A percentile compares a stretch with the other conserved stretches of the same genome.
phyloP scores from a whole-genome alignment of 345 rosid genomes.

The Rhodamnia argentea region DNA sequence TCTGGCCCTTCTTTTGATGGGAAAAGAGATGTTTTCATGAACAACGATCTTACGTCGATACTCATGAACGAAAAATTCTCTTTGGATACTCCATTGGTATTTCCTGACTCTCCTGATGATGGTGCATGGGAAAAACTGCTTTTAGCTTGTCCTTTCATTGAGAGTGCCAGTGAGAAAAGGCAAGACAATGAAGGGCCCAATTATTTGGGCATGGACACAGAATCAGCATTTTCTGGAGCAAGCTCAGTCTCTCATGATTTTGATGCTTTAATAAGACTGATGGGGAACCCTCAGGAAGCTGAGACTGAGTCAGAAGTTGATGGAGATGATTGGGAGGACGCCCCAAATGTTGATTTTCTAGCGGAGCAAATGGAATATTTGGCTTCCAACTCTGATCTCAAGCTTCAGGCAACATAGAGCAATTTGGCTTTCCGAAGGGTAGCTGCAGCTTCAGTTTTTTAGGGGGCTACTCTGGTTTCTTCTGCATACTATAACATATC shows the following conservation, averaged over 20 bases:
- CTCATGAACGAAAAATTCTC: conserved; percentile 52
- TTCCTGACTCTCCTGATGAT: conserved; percentile 64
- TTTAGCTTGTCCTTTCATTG: conserved; percentile 29
- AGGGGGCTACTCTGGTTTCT: neutral
- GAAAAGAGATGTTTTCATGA: conserved; percentile 43
- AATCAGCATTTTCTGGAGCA: conserved; percentile 14
- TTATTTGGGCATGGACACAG: conserved; percentile 20
- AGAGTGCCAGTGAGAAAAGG: conserved; percentile 17
- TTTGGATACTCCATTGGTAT: conserved; percentile 38
- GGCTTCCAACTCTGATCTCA: conserved; percentile 15
- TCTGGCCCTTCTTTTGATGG: conserved; percentile 23
- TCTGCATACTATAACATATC: neutral
- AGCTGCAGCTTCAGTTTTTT: neutral
- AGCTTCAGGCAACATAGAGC: neutral
- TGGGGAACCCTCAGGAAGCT: conserved; percentile 30
- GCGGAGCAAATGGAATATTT: conserved; percentile 45
- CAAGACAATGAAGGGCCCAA: conserved; percentile 16
- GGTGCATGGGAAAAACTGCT: conserved; percentile 74
- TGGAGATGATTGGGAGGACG: conserved; percentile 20
- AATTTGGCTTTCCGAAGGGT: neutral
- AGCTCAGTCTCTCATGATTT: conserved; percentile 21
- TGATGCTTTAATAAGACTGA: conserved; percentile 30
- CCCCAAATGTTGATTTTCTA: conserved; percentile 34
- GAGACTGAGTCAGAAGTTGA: conserved; percentile 15
- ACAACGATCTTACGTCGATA: conserved; percentile 51